Evolutionary conservation across 768 basidiomycete genomes (phyloP).

Genomic region (Kondoa subrosea): DNA sequence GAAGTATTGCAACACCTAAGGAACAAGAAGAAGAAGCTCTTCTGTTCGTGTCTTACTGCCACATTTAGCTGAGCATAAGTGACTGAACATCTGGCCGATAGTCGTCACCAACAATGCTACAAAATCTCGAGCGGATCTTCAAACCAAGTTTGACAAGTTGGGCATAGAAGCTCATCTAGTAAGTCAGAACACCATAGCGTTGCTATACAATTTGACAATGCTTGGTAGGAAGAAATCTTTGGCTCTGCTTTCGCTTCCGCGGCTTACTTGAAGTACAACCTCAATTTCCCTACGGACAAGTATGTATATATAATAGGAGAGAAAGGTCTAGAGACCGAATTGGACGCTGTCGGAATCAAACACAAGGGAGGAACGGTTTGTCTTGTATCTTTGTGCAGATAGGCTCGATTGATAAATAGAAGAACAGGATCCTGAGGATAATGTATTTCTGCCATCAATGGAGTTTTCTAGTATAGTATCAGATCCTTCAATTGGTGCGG

Average conservation of each 20-base stretch:
- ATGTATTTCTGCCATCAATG: conserved; percentile 54
- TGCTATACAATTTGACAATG: neutral
- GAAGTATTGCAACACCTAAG: conserved; percentile 22
- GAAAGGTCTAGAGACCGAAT: conserved; percentile 78
- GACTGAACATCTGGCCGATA: conserved; percentile 68
- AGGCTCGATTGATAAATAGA: too few species aligned
- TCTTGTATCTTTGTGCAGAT: neutral
- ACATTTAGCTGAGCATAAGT: neutral
- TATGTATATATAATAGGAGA: conserved; percentile 92
- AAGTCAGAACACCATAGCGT: neutral
- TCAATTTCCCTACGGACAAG: conserved; percentile 75
- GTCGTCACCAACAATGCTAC: conserved; percentile 81
- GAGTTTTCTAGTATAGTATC: conserved; percentile 40
- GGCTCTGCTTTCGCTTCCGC: conserved; percentile 80
- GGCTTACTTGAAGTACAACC: conserved; percentile 69
- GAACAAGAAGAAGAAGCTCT: conserved; percentile 17
- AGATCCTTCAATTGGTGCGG: conserved; percentile 71
- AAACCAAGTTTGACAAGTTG: conserved; percentile 75
- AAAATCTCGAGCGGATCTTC: conserved; percentile 75
- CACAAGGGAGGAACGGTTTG: conserved; percentile 66
- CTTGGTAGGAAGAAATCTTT: conserved; percentile 90
- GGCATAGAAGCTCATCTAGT: conserved; percentile 65
- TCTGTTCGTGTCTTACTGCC: neutral
- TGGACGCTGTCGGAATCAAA: conserved; percentile 65
- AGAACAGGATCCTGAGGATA: conserved; percentile 69